Evolutionary conservation across 192 early-diverging fungal species (phyloP).

Genomic region (Linnemannia elongata): DNA sequence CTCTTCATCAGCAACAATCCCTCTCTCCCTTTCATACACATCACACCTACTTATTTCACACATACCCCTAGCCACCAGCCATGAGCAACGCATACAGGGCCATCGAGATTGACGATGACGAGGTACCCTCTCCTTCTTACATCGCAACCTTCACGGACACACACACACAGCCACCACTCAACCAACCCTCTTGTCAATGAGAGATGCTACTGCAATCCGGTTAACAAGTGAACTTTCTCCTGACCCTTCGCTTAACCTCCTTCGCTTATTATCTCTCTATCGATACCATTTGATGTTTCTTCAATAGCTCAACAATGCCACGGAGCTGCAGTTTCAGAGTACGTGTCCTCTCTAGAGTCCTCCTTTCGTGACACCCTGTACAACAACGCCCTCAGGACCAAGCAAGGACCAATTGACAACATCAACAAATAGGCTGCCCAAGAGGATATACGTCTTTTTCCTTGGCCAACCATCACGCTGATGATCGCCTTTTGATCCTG

Average conservation of each 20-base stretch:
- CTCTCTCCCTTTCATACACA: not conserved
- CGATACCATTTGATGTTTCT: not conserved
- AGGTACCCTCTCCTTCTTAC: conserved; percentile 7
- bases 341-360: not conserved
- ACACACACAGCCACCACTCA: not conserved
- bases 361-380: not conserved
- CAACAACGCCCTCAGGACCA: not conserved
- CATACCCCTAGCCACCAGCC: not conserved
- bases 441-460: not conserved
- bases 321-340: conserved; percentile 55
- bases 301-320: conserved; percentile 37
- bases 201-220: not conserved
- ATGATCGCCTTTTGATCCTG: not conserved
- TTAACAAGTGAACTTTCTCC: not conserved
- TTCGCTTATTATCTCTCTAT: not conserved
- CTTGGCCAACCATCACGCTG: not conserved
- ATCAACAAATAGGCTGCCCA: too few species aligned
- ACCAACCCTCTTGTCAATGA: not conserved
- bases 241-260: not conserved
- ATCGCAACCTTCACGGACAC: not conserved
- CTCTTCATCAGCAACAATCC: not conserved
- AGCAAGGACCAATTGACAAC: not conserved
- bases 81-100: conserved; percentile 44
- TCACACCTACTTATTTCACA: not conserved
- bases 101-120: conserved; percentile 52